Evolutionary conservation across 2,329 filamentous ascomycete genomes (phyloP).

Genomic region (Xylaria sp.): DNA sequence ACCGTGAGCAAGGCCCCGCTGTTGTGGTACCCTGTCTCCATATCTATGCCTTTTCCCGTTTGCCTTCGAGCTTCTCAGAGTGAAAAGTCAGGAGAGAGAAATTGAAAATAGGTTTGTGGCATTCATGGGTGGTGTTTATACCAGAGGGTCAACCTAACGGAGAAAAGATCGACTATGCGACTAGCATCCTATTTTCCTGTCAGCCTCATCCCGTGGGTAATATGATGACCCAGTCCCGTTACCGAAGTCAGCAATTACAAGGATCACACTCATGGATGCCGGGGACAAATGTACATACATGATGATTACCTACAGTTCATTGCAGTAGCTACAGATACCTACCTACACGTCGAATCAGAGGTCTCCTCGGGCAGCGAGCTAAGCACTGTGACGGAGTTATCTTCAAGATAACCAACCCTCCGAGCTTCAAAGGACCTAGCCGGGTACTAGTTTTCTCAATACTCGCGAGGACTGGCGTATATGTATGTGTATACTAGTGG

Average conservation of each 20-base stretch:
- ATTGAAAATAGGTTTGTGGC: neutral
- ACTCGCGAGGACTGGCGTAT: neutral
- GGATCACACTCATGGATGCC: conserved; percentile 23
- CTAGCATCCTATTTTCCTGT: conserved; percentile 28
- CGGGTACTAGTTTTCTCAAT: neutral
- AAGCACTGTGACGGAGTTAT: neutral
- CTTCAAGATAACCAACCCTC: conserved; percentile 4
- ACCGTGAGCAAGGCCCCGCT: conserved; percentile 26
- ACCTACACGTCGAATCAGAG: neutral
- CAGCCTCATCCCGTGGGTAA: conserved; percentile 35
- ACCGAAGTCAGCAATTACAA: conserved; percentile 11
- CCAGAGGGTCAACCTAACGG: conserved; percentile 5
- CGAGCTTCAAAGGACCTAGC: neutral
- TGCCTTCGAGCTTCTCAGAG: neutral
- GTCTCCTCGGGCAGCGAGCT: conserved; percentile 18
- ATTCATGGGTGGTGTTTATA: conserved; percentile 6
- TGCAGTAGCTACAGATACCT: neutral
- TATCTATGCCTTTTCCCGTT: neutral
- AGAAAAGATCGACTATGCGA: conserved; percentile 26
- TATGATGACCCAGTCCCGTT: conserved; percentile 8
- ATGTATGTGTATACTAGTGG: neutral
- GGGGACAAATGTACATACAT: conserved; percentile 10
- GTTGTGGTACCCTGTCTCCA: conserved; percentile 17
- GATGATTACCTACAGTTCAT: conserved; percentile 7
- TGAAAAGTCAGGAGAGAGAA: neutral